Conservation (phyloP, 2,329 filamentous ascomycete genomes). For the Scopulariopsis brevicaulis region DNA sequence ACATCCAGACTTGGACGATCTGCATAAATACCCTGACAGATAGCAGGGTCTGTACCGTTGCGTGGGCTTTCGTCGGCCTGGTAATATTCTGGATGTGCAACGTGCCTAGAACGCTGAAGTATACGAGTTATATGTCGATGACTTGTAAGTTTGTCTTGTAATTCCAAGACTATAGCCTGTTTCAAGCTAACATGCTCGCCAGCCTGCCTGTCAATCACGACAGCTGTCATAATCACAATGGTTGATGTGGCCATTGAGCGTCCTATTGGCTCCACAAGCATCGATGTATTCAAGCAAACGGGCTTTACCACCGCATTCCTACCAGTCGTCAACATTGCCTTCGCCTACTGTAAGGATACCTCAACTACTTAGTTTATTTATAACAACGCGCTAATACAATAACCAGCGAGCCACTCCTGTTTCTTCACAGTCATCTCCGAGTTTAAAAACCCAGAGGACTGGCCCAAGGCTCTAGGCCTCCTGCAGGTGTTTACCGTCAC, state of each 20-base stretch:
- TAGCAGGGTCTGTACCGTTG: constrained; percentile 14
- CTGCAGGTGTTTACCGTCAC: constrained; percentile 13
- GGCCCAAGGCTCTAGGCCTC: constrained; percentile 13
- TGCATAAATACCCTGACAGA: constrained; percentile 15
- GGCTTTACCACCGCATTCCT: constrained; percentile 35
- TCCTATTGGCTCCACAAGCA: constrained; percentile 20
- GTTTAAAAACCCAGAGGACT: constrained; percentile 23
- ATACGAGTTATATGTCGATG: constrained; percentile 50
- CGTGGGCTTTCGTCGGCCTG: constrained; percentile 28
- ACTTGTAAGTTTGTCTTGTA: constrained; percentile 24
- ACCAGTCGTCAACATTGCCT: constrained; percentile 24
- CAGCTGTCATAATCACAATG: constrained; percentile 20
- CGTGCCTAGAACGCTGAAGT: constrained; percentile 49
- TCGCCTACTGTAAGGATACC: constrained; percentile 29
- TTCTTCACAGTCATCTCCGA: constrained; percentile 45
- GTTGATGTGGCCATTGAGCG: constrained; percentile 20
- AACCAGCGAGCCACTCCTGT: constrained; percentile 35
- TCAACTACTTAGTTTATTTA: neutral
- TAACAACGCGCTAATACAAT: neutral
- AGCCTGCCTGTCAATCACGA: constrained; percentile 48
- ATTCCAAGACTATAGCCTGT: neutral
- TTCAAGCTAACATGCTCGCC: neutral
- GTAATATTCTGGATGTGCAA: constrained; percentile 46
- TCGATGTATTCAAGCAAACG: constrained; percentile 27
- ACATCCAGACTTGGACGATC: constrained; percentile 13